These are phyloP conservation scores for Mortierella sp. DNA, from an alignment of 371 early-diverging fungal genomes.

Conservation along the genomic window DNA sequence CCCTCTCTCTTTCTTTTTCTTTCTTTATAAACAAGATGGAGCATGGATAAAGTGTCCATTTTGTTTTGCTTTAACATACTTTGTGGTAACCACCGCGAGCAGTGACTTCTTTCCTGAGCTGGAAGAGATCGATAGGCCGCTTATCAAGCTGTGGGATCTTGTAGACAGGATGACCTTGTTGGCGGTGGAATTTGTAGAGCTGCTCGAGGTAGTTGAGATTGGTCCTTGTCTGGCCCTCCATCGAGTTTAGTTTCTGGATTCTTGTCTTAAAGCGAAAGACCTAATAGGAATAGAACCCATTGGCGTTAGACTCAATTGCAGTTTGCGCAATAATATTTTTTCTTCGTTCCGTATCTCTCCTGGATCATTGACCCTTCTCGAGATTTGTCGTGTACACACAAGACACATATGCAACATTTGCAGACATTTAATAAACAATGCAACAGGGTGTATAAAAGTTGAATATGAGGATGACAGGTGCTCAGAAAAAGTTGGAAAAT, in stretches of 20 bases:
- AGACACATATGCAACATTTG: constrained; percentile 3
- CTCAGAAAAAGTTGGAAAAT: neutral
- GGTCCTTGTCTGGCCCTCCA: constrained; percentile 91
- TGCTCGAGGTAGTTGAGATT: constrained; percentile 93
- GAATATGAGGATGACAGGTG: neutral
- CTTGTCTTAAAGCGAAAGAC: constrained; percentile 91
- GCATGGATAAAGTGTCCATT: neutral
- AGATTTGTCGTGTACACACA: constrained; percentile 3
- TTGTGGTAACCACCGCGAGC: constrained; percentile 82
- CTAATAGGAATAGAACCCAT: constrained; percentile 58
- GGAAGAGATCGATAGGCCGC: constrained; percentile 88
- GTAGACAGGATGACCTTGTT: constrained; percentile 78
- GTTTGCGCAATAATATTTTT: neutral
- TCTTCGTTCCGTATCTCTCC: neutral
- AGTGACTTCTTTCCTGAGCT: constrained; percentile 86
- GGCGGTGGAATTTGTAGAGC: constrained; percentile 88
- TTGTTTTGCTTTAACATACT: constrained; percentile 61
- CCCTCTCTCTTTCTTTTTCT: neutral
- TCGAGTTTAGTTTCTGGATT: constrained; percentile 89
- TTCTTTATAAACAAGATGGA: neutral
- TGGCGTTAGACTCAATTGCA: neutral
- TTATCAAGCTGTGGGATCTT: constrained; percentile 87
- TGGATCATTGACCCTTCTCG: neutral
- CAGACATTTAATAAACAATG: neutral
- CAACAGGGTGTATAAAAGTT: neutral